Conservation (phyloP, 179 eudicot genomes). For the Spinacia oleracea region DNA sequence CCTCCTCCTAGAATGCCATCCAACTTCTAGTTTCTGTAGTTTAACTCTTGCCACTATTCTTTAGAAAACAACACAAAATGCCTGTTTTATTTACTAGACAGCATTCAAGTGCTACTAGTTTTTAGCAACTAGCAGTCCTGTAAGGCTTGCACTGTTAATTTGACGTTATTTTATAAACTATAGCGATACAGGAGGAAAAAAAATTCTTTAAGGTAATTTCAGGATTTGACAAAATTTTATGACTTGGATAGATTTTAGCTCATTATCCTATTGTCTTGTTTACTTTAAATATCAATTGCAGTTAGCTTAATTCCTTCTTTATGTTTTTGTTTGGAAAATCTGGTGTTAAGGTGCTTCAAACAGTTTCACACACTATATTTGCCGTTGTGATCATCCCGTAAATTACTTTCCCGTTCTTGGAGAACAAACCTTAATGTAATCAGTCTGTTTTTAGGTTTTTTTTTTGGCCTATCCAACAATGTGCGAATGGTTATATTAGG, state of each 20-base stretch:
- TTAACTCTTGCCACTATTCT: not conserved
- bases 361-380: not conserved
- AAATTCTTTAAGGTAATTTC: not conserved
- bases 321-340: not conserved
- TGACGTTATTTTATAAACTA: not conserved
- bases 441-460: not conserved
- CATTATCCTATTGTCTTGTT: not conserved
- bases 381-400: not conserved
- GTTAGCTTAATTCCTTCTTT: not conserved
- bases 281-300: not conserved
- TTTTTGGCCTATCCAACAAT: not conserved
- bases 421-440: not conserved
- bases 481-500: not conserved
- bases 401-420: not conserved
- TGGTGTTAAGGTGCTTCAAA: not conserved
- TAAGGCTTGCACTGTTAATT: not conserved
- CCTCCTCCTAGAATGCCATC: not conserved
- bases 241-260: not conserved
- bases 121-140: not conserved
- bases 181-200: not conserved
- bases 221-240: not conserved
- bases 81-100: not conserved
- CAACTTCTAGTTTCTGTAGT: not conserved
- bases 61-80: no score
- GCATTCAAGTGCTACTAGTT: not conserved